These are phyloP conservation scores for Termitomyces sp. DNA, from an alignment of 1,284 basidiomycete species.

Conservation along the genomic window DNA sequence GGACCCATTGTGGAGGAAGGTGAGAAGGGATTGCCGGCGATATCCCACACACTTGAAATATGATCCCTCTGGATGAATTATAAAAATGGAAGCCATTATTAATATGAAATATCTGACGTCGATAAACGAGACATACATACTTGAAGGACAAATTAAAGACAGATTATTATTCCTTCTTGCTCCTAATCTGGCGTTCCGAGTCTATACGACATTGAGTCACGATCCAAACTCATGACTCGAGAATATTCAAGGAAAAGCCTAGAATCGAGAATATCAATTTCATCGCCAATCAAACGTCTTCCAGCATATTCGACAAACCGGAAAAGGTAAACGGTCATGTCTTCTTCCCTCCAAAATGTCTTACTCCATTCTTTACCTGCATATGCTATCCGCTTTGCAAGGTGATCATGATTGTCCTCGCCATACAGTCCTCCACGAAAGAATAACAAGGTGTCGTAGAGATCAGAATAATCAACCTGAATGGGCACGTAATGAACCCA, in stretches of 20 bases:
- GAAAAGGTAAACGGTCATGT: slow-evolving; percentile 64
- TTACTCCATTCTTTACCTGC: slow-evolving; percentile 54
- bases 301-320: slow-evolving; percentile 32
- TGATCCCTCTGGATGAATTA: background rate
- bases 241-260: slow-evolving; percentile 46
- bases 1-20: too few relatives aligned
- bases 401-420: slow-evolving; percentile 43
- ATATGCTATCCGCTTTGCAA: slow-evolving; percentile 50
- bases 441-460: slow-evolving; percentile 54
- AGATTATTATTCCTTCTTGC: too few relatives aligned
- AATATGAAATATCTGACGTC: background rate
- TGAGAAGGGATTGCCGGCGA: too few relatives aligned
- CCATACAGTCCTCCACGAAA: slow-evolving; percentile 47
- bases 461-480: slow-evolving; percentile 47
- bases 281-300: background rate
- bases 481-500: slow-evolving; percentile 66
- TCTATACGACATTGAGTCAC: slow-evolving; percentile 32
- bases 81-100: background rate
- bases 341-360: slow-evolving; percentile 56
- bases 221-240: slow-evolving; percentile 40
- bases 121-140: background rate
- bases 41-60: background rate
- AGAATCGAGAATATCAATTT: background rate
- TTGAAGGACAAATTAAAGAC: background rate
- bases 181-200: background rate